Percentiles rank a stretch among this genome's conserved stretches.
Evolutionary conservation across 345 rosid genomes (phyloP).

Genomic region (Rhodamnia rubescens): DNA sequence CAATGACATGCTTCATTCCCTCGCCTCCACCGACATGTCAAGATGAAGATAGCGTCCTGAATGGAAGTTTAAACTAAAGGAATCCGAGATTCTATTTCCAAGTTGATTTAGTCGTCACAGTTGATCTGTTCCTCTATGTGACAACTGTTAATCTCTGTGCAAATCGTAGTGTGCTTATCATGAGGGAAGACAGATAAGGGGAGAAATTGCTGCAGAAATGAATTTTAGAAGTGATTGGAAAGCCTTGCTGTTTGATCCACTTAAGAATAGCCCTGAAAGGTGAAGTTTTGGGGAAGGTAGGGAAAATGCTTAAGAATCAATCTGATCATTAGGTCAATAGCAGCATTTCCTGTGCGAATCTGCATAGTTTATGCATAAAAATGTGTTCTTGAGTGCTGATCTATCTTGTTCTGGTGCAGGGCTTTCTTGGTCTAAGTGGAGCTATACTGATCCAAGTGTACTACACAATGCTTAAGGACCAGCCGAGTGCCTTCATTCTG

Average conservation of each 20-base stretch:
- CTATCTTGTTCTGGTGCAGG: constrained; percentile 29
- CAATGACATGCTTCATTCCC: neutral
- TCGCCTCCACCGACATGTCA: neutral
- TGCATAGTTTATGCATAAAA: neutral
- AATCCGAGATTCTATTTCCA: neutral
- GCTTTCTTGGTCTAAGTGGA: constrained; percentile 86
- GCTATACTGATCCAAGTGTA: constrained; percentile 70
- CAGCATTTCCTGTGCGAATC: neutral
- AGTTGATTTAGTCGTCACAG: neutral
- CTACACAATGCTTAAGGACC: constrained; percentile 39
- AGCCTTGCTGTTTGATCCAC: neutral
- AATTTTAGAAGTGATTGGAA: neutral
- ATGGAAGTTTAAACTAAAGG: neutral
- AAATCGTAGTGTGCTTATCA: neutral
- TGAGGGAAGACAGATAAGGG: neutral
- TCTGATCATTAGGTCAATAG: neutral
- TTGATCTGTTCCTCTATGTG: neutral
- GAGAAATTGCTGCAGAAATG: neutral
- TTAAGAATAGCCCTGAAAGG: neutral
- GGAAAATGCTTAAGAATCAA: neutral
- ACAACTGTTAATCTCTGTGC: neutral
- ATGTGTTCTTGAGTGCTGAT: neutral
- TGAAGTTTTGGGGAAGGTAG: neutral
- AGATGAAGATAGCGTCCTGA: neutral
- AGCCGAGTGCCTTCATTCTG: constrained; percentile 54